phyloP scores from a whole-genome alignment of 495 filamentous ascomycete species.

The Aspergillus steynii region DNA sequence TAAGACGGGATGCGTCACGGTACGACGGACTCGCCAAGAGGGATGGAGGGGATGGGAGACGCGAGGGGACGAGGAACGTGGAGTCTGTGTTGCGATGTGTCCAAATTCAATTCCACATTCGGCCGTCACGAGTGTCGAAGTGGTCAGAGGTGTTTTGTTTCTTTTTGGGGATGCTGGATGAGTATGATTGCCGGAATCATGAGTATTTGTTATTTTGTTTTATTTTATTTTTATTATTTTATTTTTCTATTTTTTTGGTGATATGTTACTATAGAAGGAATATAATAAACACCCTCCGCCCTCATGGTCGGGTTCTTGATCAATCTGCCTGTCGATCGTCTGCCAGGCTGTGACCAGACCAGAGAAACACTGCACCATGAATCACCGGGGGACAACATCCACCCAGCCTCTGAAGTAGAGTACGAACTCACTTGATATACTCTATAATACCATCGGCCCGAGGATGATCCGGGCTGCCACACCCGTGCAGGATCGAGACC shows the following conservation, averaged over 20 bases:
- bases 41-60: constrained; percentile 11
- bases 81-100: constrained; percentile 20
- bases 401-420: background rate
- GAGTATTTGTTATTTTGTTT: too few relatives aligned
- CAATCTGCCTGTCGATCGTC: background rate
- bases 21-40: constrained; percentile 5
- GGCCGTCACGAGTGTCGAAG: constrained; percentile 9
- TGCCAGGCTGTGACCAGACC: too few relatives aligned
- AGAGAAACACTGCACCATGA: background rate
- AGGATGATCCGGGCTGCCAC: constrained; percentile 18
- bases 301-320: background rate
- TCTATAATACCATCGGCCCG: constrained; percentile 15
- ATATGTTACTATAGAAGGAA: background rate
- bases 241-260: background rate
- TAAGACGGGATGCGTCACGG: background rate
- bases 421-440: too few relatives aligned
- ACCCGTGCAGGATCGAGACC: constrained; percentile 28
- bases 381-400: background rate
- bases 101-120: constrained; percentile 11
- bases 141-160: background rate
- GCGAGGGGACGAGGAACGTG: constrained; percentile 11
- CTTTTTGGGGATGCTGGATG: background rate
- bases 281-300: background rate
- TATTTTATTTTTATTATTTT: background rate
- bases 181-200: too few relatives aligned